Evolutionary conservation across 1,284 basidiomycete genomes (phyloP), one percentile per base, ranked within the genome.

Genomic region (Ceratobasidium sp.): DNA sequence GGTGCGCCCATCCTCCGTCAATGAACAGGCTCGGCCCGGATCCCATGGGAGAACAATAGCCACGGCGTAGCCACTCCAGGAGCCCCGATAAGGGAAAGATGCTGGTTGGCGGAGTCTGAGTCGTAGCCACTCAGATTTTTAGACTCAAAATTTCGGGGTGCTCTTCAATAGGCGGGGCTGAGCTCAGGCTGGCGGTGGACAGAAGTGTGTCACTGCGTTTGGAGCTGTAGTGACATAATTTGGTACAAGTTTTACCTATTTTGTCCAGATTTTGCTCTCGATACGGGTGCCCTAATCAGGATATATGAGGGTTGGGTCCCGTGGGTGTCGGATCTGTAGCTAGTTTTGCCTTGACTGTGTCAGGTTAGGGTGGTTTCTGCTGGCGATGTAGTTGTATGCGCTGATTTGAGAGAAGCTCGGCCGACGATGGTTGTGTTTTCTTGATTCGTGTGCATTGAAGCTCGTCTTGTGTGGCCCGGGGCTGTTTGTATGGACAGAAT

Each of bases 1-100:
- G 29, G 56, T 39, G 56, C 56, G n/a, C 34, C 14, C 29, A 27
- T 27, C 53, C 27, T 54, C 22, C 53, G 53, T 54, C 27, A 58
- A n/a, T 58, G 56, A 58, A 7, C 7, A 14, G 19, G 34, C 31
- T 58, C 56, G 56, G 56, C 19, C 56, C 56, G 56, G 31, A 56
- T 43, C 13, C 16, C 13, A 19, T 14, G 13, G 13, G 56, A 27
- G 34, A 13, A 27, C 14, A 14, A 27, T 58, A 58, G 56, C 56
- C 56, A 58, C 56, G 14, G 56, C 37, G 31, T 58, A 58, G 56
- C 56, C 56, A 58, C 56, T 2, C 16, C 3, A 19, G 29, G 31
- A 29, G 6, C 5, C 1, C 27, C 27, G 24, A 5, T 7, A 24
- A 6, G 29, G 34, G 13, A 3, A 24, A 56, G 6, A 14, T 14